Conservation (phyloP, 202 grass and related monocot species). For the Alloteropsis angusta region DNA sequence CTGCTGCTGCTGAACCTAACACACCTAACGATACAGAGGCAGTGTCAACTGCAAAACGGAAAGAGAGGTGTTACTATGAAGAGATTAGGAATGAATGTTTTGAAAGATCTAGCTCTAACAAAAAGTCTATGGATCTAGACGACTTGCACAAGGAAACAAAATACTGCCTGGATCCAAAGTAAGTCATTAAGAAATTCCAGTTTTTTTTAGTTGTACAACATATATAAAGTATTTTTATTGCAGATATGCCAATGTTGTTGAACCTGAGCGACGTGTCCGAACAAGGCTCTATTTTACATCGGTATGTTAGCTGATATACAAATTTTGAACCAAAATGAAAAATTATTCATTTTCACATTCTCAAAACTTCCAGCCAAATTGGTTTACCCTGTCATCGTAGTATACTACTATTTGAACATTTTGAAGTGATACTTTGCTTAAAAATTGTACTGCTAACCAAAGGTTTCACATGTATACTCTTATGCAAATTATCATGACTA, state of each 20-base stretch:
- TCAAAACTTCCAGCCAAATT: neutral
- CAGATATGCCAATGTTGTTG: slow-evolving; percentile 93
- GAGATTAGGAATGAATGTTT: slow-evolving; percentile 39
- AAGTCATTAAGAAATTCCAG: slow-evolving; percentile 16
- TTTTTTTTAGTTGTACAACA: slow-evolving; percentile 22
- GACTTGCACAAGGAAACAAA: slow-evolving; percentile 83
- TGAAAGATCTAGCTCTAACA: slow-evolving; percentile 41
- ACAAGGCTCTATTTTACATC: slow-evolving; percentile 99
- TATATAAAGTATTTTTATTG: slow-evolving; percentile 29
- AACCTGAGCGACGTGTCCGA: slow-evolving; percentile 84
- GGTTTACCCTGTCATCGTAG: neutral
- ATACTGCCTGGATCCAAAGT: slow-evolving; percentile 98
- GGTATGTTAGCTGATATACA: slow-evolving; percentile 38
- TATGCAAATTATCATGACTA: neutral
- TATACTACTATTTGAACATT: neutral
- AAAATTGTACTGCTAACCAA: neutral
- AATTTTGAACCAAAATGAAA: slow-evolving; percentile 5
- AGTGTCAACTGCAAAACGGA: slow-evolving; percentile 32
- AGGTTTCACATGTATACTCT: neutral
- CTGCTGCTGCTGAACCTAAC: slow-evolving; percentile 52
- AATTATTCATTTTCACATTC: neutral
- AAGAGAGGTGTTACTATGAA: slow-evolving; percentile 37
- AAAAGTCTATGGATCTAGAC: slow-evolving; percentile 49
- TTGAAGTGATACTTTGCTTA: neutral
- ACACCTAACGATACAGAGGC: slow-evolving; percentile 34